A percentile compares a stretch with the other conserved stretches of the same genome.
Evolutionary conservation across 2,329 filamentous ascomycete genomes (phyloP).

Genomic region (Monosporascus sp.): DNA sequence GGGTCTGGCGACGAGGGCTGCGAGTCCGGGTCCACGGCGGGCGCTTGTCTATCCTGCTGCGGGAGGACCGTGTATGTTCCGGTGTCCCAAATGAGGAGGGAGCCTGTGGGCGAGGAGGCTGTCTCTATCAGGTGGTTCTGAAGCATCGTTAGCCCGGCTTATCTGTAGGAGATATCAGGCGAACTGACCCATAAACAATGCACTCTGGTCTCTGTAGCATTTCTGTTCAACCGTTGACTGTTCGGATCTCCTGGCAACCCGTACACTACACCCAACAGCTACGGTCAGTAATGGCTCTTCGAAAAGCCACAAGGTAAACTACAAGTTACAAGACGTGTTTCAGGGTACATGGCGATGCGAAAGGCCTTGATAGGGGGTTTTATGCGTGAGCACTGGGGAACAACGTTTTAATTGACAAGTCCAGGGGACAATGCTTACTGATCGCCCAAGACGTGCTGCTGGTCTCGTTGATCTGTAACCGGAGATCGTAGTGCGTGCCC

Average conservation of each 20-base stretch:
- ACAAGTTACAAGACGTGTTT: no score
- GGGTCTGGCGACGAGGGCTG: conserved; percentile 22
- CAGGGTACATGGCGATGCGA: no score
- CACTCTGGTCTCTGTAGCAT: conserved; percentile 57
- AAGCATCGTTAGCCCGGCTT: neutral
- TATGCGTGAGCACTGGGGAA: no score
- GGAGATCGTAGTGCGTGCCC: conserved; percentile 63
- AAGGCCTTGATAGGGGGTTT: no score
- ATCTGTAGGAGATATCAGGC: neutral
- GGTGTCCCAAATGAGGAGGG: conserved; percentile 58
- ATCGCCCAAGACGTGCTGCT: conserved; percentile 62
- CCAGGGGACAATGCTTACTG: conserved; percentile 17
- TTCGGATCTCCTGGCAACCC: conserved; percentile 55
- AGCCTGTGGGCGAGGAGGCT: conserved; percentile 48
- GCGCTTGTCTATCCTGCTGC: conserved; percentile 20
- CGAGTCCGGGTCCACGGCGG: conserved; percentile 28
- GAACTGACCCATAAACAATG: conserved; percentile 52
- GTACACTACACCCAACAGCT: conserved; percentile 37
- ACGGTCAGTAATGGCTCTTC: neutral
- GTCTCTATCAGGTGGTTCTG: conserved; percentile 59
- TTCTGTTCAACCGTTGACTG: conserved; percentile 46
- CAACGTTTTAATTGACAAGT: no score
- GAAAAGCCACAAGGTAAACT: no score
- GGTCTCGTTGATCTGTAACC: conserved; percentile 62
- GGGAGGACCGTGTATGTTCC: conserved; percentile 53